phyloP scores from a whole-genome alignment of 1,284 basidiomycete species.

The Abortiporus biennis region DNA sequence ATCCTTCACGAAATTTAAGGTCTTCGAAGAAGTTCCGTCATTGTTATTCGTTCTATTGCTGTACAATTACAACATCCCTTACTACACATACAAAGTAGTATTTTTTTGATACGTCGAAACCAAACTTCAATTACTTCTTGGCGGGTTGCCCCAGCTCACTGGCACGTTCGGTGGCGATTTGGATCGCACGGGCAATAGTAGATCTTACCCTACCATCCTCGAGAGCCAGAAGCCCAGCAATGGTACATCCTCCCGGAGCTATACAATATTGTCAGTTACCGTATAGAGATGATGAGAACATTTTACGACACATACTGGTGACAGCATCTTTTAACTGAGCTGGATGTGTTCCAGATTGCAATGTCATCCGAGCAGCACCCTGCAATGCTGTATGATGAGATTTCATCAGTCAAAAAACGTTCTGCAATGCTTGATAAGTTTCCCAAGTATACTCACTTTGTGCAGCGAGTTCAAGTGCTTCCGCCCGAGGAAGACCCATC shows the following conservation, averaged over 20 bases:
- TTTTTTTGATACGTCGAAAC: too few relatives aligned
- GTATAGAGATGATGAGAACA: background rate
- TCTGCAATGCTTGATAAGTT: too few relatives aligned
- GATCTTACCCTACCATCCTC: slow-evolving; percentile 94
- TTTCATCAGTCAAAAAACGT: slow-evolving; percentile 1
- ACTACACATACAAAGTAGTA: too few relatives aligned
- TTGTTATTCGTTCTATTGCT: too few relatives aligned
- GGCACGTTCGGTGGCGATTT: slow-evolving; percentile 86
- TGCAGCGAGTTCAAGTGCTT: slow-evolving; percentile 92
- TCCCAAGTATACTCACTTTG: slow-evolving; percentile 73
- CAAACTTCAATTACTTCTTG: slow-evolving; percentile 24
- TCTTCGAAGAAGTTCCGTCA: too few relatives aligned
- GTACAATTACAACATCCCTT: too few relatives aligned
- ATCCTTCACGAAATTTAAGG: too few relatives aligned
- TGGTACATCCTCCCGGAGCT: slow-evolving; percentile 99
- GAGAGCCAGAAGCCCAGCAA: slow-evolving; percentile 90
- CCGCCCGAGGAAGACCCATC: slow-evolving; percentile 96
- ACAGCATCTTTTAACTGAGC: slow-evolving; percentile 98
- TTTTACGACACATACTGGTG: slow-evolving; percentile 64
- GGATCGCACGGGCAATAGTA: slow-evolving; percentile 94
- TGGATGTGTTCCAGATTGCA: slow-evolving; percentile 85
- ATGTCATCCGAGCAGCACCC: slow-evolving; percentile 94
- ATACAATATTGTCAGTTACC: background rate
- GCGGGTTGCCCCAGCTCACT: slow-evolving; percentile 59
- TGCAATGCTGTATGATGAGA: slow-evolving; percentile 72